phyloP scores from a whole-genome alignment of 139 green algal species.

The Volvox reticuliferus region DNA sequence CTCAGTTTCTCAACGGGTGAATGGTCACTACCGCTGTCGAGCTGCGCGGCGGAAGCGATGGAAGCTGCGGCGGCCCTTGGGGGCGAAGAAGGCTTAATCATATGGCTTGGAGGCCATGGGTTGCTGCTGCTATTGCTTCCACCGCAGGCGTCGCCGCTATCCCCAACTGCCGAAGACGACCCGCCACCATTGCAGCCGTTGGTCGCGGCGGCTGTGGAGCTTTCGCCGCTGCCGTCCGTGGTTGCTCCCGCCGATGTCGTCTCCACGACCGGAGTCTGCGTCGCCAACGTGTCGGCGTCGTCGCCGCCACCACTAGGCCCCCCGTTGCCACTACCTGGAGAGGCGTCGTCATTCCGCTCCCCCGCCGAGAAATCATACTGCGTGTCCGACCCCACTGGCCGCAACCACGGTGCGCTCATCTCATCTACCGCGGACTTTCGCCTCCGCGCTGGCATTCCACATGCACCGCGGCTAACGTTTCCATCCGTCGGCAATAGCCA shows the following conservation, averaged over 20 bases:
- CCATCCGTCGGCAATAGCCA: not conserved
- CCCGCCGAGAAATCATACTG: not conserved
- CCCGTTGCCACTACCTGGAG: not conserved
- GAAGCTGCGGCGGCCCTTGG: too few species aligned
- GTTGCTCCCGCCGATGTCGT: not conserved
- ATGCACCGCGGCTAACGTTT: not conserved
- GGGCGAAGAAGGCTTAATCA: not conserved
- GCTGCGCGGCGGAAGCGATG: not conserved
- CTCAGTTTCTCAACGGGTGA: not conserved
- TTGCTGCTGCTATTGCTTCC: not conserved
- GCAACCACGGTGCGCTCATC: conserved; percentile 52
- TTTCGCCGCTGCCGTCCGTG: not conserved
- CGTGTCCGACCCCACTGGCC: conserved; percentile 4
- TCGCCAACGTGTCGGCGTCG: not conserved
- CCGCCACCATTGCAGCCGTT: not conserved
- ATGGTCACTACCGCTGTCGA: not conserved
- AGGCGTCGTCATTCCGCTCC: not conserved
- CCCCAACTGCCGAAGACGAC: not conserved
- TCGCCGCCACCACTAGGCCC: not conserved
- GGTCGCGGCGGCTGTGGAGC: not conserved
- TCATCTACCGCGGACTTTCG: not conserved
- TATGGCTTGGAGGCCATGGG: not conserved
- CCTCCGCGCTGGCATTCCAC: not conserved
- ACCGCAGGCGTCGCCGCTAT: not conserved
- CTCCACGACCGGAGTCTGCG: not conserved